phyloP scores from a whole-genome alignment of 805 yeast species.

The Martiniozyma abietophila region DNA sequence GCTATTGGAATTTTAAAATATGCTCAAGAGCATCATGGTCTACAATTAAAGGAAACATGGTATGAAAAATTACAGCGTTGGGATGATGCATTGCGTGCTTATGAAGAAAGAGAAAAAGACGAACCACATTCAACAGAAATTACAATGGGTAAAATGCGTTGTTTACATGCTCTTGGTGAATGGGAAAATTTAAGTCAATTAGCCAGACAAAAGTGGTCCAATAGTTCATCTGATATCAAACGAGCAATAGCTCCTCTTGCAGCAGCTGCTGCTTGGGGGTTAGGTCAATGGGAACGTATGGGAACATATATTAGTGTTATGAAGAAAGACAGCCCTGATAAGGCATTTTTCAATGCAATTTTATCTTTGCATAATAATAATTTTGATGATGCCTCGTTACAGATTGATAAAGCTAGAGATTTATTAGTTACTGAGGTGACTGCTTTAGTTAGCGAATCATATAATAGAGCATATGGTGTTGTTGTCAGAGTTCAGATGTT shows the following conservation, averaged over 20 bases:
- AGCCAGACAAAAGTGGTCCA: slow-evolving; percentile 79
- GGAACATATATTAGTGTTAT: slow-evolving; percentile 83
- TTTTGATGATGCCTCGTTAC: slow-evolving; percentile 69
- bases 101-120: slow-evolving; percentile 61
- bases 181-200: slow-evolving; percentile 89
- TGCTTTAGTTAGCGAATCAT: slow-evolving; percentile 90
- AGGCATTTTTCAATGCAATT: slow-evolving; percentile 91
- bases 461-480: slow-evolving; percentile 92
- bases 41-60: slow-evolving; percentile 95
- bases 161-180: slow-evolving; percentile 96
- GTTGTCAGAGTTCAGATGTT: slow-evolving; percentile 96
- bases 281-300: slow-evolving; percentile 95
- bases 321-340: slow-evolving; percentile 88
- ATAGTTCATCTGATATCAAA: slow-evolving; percentile 60
- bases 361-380: slow-evolving; percentile 77
- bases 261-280: slow-evolving; percentile 98
- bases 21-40: slow-evolving; percentile 83
- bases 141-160: slow-evolving; percentile 96
- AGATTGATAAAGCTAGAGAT: slow-evolving; percentile 80
- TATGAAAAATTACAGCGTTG: slow-evolving; percentile 93
- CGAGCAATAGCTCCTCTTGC: slow-evolving; percentile 92
- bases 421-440: slow-evolving; percentile 86
- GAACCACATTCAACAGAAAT: slow-evolving; percentile 73
- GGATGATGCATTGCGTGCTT: slow-evolving; percentile 95
- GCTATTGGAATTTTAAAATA: slow-evolving; percentile 94